Evolutionary conservation across 768 basidiomycete species (phyloP).

Genomic region (Termitomyces sp.): DNA sequence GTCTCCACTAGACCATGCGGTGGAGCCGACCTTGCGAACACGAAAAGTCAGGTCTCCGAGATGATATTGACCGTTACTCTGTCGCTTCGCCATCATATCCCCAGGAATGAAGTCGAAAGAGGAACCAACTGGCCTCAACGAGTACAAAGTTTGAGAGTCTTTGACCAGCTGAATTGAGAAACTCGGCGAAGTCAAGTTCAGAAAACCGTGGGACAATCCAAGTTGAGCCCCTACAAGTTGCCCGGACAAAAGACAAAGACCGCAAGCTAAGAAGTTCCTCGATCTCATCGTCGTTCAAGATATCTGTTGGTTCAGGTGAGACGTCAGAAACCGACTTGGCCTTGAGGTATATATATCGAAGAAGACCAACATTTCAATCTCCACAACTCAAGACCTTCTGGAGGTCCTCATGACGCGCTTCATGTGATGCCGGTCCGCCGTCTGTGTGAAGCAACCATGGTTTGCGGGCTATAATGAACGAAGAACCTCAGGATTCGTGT

Average conservation of each 20-base stretch:
- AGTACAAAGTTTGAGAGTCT: conserved; percentile 55
- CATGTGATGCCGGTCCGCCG: conserved; percentile 6
- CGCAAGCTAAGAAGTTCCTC: not conserved
- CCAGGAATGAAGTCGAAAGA: conserved; percentile 50
- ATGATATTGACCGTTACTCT: conserved; percentile 48
- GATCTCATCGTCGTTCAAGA: conserved; percentile 1
- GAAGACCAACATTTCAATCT: not conserved
- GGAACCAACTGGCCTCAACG: conserved; percentile 36
- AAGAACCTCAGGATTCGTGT: not conserved
- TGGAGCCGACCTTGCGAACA: conserved; percentile 41
- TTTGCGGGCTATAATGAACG: not conserved
- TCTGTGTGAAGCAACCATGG: not conserved
- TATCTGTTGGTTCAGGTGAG: not conserved
- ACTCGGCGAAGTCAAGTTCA: conserved; percentile 40
- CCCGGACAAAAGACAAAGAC: conserved; percentile 2
- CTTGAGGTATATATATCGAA: conserved; percentile 1
- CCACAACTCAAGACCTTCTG: not conserved
- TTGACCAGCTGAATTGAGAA: conserved; percentile 48
- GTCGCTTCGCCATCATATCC: conserved; percentile 46
- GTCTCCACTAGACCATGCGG: conserved; percentile 44
- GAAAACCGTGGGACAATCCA: conserved; percentile 44
- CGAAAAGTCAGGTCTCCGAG: conserved; percentile 55
- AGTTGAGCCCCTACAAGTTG: conserved; percentile 26
- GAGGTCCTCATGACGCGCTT: conserved; percentile 3
- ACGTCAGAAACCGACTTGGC: not conserved